These are phyloP conservation scores for Trypanosoma scelopori DNA, from an alignment of 208 protist species.

Conservation along the genomic window DNA sequence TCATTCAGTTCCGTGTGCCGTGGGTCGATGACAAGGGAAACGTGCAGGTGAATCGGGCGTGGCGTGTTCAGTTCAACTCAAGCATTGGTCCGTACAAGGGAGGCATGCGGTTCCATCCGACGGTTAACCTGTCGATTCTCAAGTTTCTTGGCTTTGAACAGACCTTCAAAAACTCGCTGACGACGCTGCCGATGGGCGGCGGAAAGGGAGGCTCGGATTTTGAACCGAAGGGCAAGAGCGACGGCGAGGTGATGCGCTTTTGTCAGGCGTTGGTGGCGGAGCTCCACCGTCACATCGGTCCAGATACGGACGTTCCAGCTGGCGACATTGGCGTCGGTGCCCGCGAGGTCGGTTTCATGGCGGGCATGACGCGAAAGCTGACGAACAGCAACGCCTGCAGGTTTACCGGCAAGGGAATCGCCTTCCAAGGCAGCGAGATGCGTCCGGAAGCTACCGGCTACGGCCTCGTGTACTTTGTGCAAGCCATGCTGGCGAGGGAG, in stretches of 20 bases:
- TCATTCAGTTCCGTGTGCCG: constrained; percentile 91
- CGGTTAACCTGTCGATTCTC: constrained; percentile 89
- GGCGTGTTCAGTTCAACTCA: constrained; percentile 93
- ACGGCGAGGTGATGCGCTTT: constrained; percentile 93
- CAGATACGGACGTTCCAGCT: constrained; percentile 92
- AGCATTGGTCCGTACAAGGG: constrained; percentile 95
- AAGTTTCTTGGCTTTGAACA: constrained; percentile 97
- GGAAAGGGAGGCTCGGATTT: constrained; percentile 95
- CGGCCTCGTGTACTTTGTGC: constrained; percentile 90
- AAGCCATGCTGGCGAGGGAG: constrained; percentile 71
- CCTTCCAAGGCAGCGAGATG: constrained; percentile 91
- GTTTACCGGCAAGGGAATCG: constrained; percentile 91
- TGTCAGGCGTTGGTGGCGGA: constrained; percentile 92
- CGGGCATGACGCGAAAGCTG: constrained; percentile 90
- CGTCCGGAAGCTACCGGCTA: constrained; percentile 95
- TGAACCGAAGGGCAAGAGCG: constrained; percentile 92
- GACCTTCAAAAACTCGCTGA: constrained; percentile 95
- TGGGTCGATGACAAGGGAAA: constrained; percentile 90
- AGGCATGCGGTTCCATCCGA: constrained; percentile 82
- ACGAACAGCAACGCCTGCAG: constrained; percentile 77
- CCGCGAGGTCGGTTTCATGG: constrained; percentile 92
- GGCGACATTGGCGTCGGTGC: constrained; percentile 95
- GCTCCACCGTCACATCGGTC: constrained; percentile 87
- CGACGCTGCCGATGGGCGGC: constrained; percentile 91
- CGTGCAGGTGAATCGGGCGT: constrained; percentile 90